These are phyloP conservation scores for Emydomyces testavorans DNA, from an alignment of 2,329 filamentous ascomycete species.

Conservation along the genomic window DNA sequence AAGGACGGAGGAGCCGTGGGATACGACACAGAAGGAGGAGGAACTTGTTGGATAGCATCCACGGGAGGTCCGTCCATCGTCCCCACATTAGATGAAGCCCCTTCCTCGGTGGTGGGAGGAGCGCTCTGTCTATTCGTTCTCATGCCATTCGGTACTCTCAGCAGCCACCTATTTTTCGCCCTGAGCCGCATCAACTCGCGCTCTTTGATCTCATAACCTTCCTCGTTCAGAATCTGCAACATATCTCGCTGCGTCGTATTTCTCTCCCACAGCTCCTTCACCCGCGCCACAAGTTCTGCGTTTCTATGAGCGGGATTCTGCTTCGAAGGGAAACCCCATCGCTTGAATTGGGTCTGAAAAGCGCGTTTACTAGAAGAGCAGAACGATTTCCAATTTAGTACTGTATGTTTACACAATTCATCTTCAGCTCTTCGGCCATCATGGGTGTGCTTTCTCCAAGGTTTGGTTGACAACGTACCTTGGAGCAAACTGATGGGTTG, in stretches of 20 bases:
- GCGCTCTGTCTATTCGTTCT: conserved; percentile 30
- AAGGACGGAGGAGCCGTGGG: conserved; percentile 22
- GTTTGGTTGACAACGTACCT: conserved; percentile 48
- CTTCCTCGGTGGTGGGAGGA: background rate
- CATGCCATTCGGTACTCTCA: conserved; percentile 51
- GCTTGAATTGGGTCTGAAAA: conserved; percentile 63
- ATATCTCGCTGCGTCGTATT: conserved; percentile 65
- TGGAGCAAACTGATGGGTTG: conserved; percentile 54
- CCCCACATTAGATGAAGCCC: background rate
- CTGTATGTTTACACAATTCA: background rate
- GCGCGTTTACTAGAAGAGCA: conserved; percentile 53
- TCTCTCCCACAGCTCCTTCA: conserved; percentile 66
- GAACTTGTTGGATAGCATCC: background rate
- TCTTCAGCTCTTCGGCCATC: too few species aligned
- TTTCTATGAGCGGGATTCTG: conserved; percentile 62
- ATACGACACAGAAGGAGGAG: background rate
- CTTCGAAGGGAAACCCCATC: conserved; percentile 69
- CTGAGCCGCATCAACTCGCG: conserved; percentile 60
- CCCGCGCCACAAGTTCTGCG: conserved; percentile 51
- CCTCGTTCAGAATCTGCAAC: conserved; percentile 55
- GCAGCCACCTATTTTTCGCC: conserved; percentile 54
- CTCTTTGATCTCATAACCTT: conserved; percentile 62
- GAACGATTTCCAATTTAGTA: too few species aligned
- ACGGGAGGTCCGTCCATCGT: background rate
- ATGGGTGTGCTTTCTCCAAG: too few species aligned